Evolutionary conservation across 75 land plant genomes (phyloP), one percentile per base, ranked within the genome.

Genomic region (Gnetum montanum): DNA sequence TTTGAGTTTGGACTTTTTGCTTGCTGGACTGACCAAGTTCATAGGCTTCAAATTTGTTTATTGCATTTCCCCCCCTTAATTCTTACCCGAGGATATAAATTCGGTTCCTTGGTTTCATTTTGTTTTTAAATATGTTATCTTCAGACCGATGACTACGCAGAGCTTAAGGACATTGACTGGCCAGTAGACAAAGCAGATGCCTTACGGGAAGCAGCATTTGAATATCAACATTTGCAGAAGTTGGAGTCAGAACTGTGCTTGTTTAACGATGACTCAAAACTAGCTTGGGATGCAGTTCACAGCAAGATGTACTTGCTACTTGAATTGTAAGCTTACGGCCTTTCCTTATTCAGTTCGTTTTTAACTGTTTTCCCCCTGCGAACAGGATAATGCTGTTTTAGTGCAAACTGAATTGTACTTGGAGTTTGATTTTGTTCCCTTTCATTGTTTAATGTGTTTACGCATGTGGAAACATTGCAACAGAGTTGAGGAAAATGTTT

Each of bases 121-220:
- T n/a, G n/a, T n/a, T n/a, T n/a, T n/a, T n/a, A n/a, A n/a, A n/a
- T n/a, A n/a, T n/a, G n/a, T n/a, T 49, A 57, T 54, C 8, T 49
- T n/a, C 40, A 94, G 99, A 96, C 90, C 37, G 99, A 95, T 54
- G 99, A 95, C 58, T 70, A 86, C 26, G 99, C 99, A 1, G 99
- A 86, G 34, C 78, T 95, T 24, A 95, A 95, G 49, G 89, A 95
- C 46, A 90, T 95, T 50, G 99, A 95, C 66, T 95, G 97, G 99
- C 99, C 99, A 25, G 99, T 90, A 64, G 71, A 78, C 4, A 95
- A 95, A 74, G 92, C 97, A 34, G 99, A 95, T 78, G 92, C 86
- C 26, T 59, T 90, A 26, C 64, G 99, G 49, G 99, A 95, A 72
- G 97, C 96, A 47, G 75, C 97, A 23, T 90, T 86, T 57, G 97